Conservation (phyloP, 495 filamentous ascomycete genomes). For the Venustampulla echinocandica region DNA sequence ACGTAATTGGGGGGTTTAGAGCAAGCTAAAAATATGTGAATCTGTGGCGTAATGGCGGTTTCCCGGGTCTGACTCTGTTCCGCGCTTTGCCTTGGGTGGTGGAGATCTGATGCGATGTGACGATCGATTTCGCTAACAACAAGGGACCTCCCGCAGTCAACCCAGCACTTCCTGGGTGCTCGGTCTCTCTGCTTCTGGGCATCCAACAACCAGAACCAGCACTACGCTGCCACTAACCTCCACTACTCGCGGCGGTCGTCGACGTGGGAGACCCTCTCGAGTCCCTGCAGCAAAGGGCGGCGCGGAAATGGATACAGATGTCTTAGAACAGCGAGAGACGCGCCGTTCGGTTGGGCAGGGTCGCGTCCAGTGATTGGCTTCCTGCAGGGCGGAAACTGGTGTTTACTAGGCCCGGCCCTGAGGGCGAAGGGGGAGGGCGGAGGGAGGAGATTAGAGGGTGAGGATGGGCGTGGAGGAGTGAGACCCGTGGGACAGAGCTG, state of each 20-base stretch:
- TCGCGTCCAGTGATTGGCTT: slow-evolving; percentile 2
- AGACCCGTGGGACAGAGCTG: slow-evolving; percentile 6
- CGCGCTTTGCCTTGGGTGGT: not conserved
- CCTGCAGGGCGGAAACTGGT: slow-evolving; percentile 10
- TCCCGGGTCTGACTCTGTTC: not conserved
- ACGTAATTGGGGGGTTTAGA: not conserved
- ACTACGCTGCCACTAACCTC: too few species aligned
- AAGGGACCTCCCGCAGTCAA: slow-evolving; percentile 8
- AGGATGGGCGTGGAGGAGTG: slow-evolving; percentile 1
- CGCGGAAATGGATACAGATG: not conserved
- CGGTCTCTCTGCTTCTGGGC: too few species aligned
- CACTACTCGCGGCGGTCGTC: too few species aligned
- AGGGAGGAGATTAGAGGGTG: slow-evolving; percentile 9
- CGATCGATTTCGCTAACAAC: slow-evolving; percentile 4
- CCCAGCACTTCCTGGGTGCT: too few species aligned
- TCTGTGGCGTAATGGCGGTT: not conserved
- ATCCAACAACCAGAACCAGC: too few species aligned
- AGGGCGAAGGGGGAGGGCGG: not conserved
- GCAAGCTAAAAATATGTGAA: slow-evolving; percentile 7
- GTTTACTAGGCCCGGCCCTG: too few species aligned
- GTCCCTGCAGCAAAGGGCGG: not conserved
- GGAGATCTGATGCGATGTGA: not conserved
- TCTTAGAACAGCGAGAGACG: slow-evolving; percentile 6
- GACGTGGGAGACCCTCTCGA: not conserved
- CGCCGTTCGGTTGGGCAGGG: slow-evolving; percentile 1